Evolutionary conservation across 257 asterid species (phyloP), one percentile per base, ranked within the genome.

Genomic region (Galeopsis tetrahit): DNA sequence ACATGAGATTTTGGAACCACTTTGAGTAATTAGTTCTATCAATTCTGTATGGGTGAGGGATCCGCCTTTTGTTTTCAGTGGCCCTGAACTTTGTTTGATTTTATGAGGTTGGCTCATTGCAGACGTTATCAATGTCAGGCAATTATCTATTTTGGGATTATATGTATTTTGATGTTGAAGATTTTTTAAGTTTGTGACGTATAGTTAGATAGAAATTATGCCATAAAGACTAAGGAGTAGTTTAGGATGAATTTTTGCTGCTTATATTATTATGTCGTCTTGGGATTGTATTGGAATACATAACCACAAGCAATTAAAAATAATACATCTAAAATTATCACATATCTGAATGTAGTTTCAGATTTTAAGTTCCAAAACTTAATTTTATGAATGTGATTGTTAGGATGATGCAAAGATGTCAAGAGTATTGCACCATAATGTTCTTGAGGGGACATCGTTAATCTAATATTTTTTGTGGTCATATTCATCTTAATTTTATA

Each of bases 401-500:
- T 43, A 49, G 8, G 49, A 40, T 68, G 42, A 13, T 69, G 69
- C 40, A 17, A 68, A 13, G 15, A 28, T 43, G 35, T 34, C 34
- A 63, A 17, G 70, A 56, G 11, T 49, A 15, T 64, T 68, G 70
- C 35, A 1, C 40, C 43, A 33, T 21, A 33, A 38, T 59, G 57
- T n/a, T 68, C 7, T 36, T 66, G 55, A 34, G 66, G 21, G 21
- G 17, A 44, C 34, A 51, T 55, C 44, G 59, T 17, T 40, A 21
- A 42, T 32, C 70, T 65, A 40, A 10, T 49, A 11, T 1, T 44
- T 70, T 49, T 35, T n/a, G 49, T 53, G 40, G 39, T 32, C 15
- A 17, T 39, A 63, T 53, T 49, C 8, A 6, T 78, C 78, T 80
- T 69, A 68, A 11, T 74, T 66, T 31, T 69, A 11, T 7, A 55